Conservation (phyloP, 2,329 filamentous ascomycete genomes). For the Cryphonectria naterciae region DNA sequence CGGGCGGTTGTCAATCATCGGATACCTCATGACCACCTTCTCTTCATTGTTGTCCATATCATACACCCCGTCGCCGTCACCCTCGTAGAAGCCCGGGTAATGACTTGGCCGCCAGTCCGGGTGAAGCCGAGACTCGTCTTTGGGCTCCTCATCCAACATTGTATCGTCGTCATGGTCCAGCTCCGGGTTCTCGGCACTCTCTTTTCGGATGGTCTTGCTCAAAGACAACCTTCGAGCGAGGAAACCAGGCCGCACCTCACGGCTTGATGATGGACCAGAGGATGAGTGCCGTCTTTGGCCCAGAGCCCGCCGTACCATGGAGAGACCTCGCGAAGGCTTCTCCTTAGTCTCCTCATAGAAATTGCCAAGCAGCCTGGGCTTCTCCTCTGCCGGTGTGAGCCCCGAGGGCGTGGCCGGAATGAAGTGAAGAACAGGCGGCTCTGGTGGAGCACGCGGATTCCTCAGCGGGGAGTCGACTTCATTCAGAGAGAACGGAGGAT, state of each 20-base stretch:
- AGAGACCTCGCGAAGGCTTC: constrained; percentile 51
- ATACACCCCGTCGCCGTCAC: constrained; percentile 36
- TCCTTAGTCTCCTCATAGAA: constrained; percentile 52
- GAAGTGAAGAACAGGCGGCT: constrained; percentile 59
- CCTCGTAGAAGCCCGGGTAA: constrained; percentile 39
- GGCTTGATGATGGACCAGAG: constrained; percentile 46
- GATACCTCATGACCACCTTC: constrained; percentile 35
- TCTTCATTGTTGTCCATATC: constrained; percentile 38
- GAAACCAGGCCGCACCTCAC: constrained; percentile 43
- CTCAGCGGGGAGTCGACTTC: constrained; percentile 65
- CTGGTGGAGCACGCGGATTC: constrained; percentile 64
- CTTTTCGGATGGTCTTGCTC: constrained; percentile 45
- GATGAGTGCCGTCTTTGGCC: constrained; percentile 54
- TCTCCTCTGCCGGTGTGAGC: constrained; percentile 58
- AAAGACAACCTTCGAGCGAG: constrained; percentile 59
- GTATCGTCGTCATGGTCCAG: constrained; percentile 37
- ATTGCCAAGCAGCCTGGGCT: constrained; percentile 56
- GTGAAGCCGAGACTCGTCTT: constrained; percentile 60
- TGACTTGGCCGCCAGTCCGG: constrained; percentile 65
- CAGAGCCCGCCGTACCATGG: constrained; percentile 59
- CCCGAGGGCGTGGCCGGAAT: constrained; percentile 67
- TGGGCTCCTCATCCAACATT: constrained; percentile 49
- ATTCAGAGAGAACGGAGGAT: constrained; percentile 52
- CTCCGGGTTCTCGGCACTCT: constrained; percentile 35
- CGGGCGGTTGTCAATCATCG: constrained; percentile 50